These are phyloP conservation scores for Calocera viscosa DNA, from an alignment of 768 basidiomycete genomes.

Conservation along the genomic window DNA sequence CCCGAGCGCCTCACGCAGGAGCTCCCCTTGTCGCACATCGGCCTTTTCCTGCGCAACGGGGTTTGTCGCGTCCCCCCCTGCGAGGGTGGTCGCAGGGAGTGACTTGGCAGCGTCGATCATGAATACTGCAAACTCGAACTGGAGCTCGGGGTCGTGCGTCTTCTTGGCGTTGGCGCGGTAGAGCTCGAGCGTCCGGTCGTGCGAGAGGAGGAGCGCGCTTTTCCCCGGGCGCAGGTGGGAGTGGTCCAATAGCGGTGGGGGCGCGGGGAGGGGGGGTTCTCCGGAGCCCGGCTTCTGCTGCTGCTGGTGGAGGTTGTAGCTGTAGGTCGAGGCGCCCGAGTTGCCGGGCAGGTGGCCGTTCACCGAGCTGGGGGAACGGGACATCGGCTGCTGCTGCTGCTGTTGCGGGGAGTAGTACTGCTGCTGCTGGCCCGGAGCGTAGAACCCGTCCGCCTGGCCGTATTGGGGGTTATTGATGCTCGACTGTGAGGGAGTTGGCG, in stretches of 20 bases:
- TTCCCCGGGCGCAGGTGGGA: slow-evolving; percentile 88
- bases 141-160: slow-evolving; percentile 92
- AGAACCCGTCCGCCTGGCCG: neutral
- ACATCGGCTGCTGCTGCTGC: neutral
- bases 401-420: neutral
- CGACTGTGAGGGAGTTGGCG: neutral
- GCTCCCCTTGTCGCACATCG: slow-evolving; percentile 69
- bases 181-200: slow-evolving; percentile 91
- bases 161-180: slow-evolving; percentile 98
- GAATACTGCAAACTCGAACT: slow-evolving; percentile 97
- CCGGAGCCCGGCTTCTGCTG: neutral
- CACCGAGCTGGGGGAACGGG: neutral
- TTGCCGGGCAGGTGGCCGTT: neutral
- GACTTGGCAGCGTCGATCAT: slow-evolving; percentile 96
- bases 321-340: slow-evolving; percentile 2
- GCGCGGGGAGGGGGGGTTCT: slow-evolving; percentile 11
- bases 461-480: neutral
- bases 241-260: slow-evolving; percentile 52
- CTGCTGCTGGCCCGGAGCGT: neutral
- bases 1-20: slow-evolving; percentile 74
- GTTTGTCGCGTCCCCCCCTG: slow-evolving; percentile 39
- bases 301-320: neutral
- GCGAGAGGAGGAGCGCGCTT: slow-evolving; percentile 82
- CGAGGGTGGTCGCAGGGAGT: slow-evolving; percentile 59
- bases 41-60: slow-evolving; percentile 72